A percentile compares a stretch with the other conserved stretches of the same genome.
Evolutionary conservation across 2,329 filamentous ascomycete genomes (phyloP).

Genomic region (Pseudopithomyces maydicus): DNA sequence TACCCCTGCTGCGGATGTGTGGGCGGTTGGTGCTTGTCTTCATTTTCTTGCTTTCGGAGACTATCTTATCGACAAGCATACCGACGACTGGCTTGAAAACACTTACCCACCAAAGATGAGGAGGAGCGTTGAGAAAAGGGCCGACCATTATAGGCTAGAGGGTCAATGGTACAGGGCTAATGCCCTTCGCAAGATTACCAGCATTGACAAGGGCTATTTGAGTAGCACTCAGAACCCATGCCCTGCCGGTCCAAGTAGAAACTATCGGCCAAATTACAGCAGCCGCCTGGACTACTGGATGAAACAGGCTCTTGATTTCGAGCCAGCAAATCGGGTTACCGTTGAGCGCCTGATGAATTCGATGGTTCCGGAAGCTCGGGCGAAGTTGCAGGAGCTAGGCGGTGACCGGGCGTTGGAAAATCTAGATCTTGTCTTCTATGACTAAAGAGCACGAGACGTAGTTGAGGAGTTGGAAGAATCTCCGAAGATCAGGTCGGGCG

Average conservation of each 20-base stretch:
- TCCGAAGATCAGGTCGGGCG: no score
- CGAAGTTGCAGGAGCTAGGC: conserved; percentile 22
- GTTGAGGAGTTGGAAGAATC: no score
- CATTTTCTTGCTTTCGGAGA: conserved; percentile 32
- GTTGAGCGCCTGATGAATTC: conserved; percentile 12
- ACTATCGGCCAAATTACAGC: conserved; percentile 26
- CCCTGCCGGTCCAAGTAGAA: no score
- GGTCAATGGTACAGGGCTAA: neutral
- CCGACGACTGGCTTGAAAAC: neutral
- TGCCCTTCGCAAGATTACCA: neutral
- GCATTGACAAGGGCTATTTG: neutral
- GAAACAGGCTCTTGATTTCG: conserved; percentile 15
- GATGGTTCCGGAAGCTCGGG: conserved; percentile 18
- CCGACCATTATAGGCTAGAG: neutral
- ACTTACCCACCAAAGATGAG: neutral
- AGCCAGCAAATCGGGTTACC: conserved; percentile 16
- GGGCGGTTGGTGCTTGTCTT: conserved; percentile 38
- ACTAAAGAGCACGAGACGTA: neutral
- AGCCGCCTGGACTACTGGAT: conserved; percentile 33
- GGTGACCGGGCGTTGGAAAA: conserved; percentile 22
- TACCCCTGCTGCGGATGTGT: conserved; percentile 33
- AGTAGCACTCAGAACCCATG: neutral
- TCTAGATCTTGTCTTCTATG: conserved; percentile 19
- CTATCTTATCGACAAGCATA: conserved; percentile 15
- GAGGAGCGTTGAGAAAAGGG: neutral